Conservation (phyloP, 2,329 filamentous ascomycete species). For the Aspergillus pseudoterreus region DNA sequence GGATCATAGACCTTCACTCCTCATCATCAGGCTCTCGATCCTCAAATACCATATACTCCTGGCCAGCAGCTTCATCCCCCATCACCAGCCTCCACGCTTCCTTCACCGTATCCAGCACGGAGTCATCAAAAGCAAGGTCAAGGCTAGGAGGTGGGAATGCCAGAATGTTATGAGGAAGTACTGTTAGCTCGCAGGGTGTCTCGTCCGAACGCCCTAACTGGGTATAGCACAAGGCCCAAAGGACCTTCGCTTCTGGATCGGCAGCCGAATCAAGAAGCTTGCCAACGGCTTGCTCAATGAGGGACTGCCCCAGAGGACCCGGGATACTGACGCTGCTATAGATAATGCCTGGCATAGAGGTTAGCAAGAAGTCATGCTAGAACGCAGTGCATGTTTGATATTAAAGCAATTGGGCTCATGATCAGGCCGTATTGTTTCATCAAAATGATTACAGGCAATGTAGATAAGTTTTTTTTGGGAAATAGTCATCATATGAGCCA, state of each 20-base stretch:
- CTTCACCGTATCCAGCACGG: slow-evolving; percentile 62
- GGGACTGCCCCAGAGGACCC: slow-evolving; percentile 34
- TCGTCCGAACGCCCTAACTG: slow-evolving; percentile 35
- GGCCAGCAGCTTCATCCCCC: slow-evolving; percentile 47
- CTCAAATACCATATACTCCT: slow-evolving; percentile 72
- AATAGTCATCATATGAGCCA: slow-evolving; percentile 73
- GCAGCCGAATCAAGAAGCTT: slow-evolving; percentile 37
- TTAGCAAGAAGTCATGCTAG: slow-evolving; percentile 31
- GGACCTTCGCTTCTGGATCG: slow-evolving; percentile 32
- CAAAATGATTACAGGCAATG: slow-evolving; percentile 96
- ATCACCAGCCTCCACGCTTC: slow-evolving; percentile 66
- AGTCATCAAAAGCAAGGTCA: slow-evolving; percentile 72
- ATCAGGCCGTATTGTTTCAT: slow-evolving; percentile 83
- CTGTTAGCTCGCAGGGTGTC: slow-evolving; percentile 12
- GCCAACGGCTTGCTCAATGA: slow-evolving; percentile 37
- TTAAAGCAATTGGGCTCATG: slow-evolving; percentile 36
- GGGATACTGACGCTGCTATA: slow-evolving; percentile 50
- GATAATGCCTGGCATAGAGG: slow-evolving; percentile 49
- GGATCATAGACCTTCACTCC: slow-evolving; percentile 12
- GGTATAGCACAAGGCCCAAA: slow-evolving; percentile 55
- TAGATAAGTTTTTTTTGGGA: slow-evolving; percentile 81
- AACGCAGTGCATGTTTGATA: slow-evolving; percentile 14
- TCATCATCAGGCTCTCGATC: slow-evolving; percentile 66
- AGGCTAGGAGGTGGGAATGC: slow-evolving; percentile 58
- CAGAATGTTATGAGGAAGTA: slow-evolving; percentile 45